Percentiles rank a stretch among this genome's conserved stretches.
These are phyloP conservation scores for Puccinia coronata DNA, from an alignment of 1,284 basidiomycete genomes.

Conservation along the genomic window DNA sequence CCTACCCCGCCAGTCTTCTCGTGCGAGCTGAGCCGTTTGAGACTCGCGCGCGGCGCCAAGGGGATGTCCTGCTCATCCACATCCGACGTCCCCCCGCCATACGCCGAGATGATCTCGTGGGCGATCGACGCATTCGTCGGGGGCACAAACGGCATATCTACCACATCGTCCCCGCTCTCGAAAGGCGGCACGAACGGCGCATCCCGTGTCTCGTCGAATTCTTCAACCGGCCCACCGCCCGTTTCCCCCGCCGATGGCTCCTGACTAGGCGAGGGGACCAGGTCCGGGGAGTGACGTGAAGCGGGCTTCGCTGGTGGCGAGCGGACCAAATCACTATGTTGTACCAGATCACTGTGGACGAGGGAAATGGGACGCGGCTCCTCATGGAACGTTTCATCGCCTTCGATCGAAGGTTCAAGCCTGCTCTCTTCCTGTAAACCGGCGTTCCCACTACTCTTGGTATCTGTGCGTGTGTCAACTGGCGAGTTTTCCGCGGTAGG, in stretches of 20 bases:
- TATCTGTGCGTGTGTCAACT: not conserved
- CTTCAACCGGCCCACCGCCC: not conserved
- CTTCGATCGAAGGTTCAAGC: not conserved
- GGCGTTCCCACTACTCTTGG: not conserved
- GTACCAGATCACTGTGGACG: not conserved
- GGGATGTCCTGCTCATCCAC: slow-evolving; percentile 27
- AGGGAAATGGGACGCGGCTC: not conserved
- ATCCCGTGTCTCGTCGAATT: slow-evolving; percentile 6
- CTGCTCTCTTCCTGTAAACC: not conserved
- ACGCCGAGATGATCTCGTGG: slow-evolving; percentile 16
- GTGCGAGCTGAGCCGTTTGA: slow-evolving; percentile 12
- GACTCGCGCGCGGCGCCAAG: not conserved
- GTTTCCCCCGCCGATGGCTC: not conserved
- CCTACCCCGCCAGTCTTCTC: not conserved
- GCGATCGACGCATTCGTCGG: not conserved
- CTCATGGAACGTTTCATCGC: not conserved
- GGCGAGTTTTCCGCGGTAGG: slow-evolving; percentile 18
- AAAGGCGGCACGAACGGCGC: slow-evolving; percentile 38
- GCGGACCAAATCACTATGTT: not conserved
- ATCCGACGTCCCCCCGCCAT: not conserved
- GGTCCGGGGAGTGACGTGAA: not conserved
- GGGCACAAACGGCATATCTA: slow-evolving; percentile 12
- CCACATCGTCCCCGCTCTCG: not conserved
- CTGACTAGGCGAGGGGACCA: not conserved
- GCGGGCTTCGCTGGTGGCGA: not conserved